phyloP scores from a whole-genome alignment of 768 basidiomycete species.

The Psilocybe cyanescens region DNA sequence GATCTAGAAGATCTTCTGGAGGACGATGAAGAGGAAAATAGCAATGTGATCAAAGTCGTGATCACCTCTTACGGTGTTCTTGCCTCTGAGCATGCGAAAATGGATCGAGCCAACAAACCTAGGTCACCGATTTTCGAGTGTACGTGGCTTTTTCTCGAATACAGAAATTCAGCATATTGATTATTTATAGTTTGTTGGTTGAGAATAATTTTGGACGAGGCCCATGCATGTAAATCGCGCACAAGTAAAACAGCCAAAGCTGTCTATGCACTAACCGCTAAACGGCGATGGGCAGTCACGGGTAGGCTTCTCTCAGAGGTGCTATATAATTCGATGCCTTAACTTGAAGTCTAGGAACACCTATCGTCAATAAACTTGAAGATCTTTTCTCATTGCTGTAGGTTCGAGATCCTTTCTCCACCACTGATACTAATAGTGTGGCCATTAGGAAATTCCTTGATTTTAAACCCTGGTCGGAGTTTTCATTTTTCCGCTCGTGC shows the following conservation, averaged over 20 bases:
- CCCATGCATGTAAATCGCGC: conserved; percentile 92
- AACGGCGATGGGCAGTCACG: conserved; percentile 89
- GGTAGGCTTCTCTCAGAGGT: conserved; percentile 40
- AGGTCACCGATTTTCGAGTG: conserved; percentile 74
- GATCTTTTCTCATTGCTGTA: conserved; percentile 87
- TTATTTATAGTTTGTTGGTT: conserved; percentile 72
- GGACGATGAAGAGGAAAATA: conserved; percentile 49
- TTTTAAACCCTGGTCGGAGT: conserved; percentile 82
- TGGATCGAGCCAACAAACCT: conserved; percentile 50
- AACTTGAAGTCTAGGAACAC: conserved; percentile 60
- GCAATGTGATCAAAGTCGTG: conserved; percentile 70
- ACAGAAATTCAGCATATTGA: not conserved
- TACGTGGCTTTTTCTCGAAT: conserved; percentile 31
- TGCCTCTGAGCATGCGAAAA: conserved; percentile 83
- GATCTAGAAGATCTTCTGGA: conserved; percentile 66
- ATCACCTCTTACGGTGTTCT: conserved; percentile 93
- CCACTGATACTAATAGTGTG: not conserved
- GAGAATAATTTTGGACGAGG: conserved; percentile 88
- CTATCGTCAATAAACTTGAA: conserved; percentile 92
- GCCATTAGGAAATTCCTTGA: conserved; percentile 69
- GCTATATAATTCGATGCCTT: not conserved
- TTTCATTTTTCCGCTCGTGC: conserved; percentile 88
- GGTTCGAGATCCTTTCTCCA: not conserved
- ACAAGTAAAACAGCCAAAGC: conserved; percentile 87
- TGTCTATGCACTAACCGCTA: conserved; percentile 80